A percentile compares a stretch with the other conserved stretches of the same genome.
phyloP scores from a whole-genome alignment of 805 yeast genomes.

The Suhomyces sp. region DNA sequence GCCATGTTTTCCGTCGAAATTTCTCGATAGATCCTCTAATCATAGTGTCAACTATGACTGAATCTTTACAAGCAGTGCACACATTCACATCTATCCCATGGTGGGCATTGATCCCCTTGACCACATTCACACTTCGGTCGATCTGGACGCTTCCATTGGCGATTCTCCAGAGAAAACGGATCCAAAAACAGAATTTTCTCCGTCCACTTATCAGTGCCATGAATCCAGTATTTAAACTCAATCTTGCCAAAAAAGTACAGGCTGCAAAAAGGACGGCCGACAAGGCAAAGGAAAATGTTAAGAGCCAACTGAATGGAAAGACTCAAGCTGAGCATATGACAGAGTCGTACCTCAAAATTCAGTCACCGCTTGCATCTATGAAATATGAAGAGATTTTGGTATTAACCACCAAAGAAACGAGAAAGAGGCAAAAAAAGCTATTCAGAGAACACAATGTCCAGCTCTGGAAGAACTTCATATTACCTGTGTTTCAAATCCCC shows the following conservation, averaged over 20 bases:
- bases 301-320: slow-evolving; percentile 11
- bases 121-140: slow-evolving; percentile 66
- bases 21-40: slow-evolving; percentile 33
- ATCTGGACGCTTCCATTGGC: slow-evolving; percentile 77
- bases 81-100: slow-evolving; percentile 68
- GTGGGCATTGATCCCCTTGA: slow-evolving; percentile 75
- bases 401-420: slow-evolving; percentile 72
- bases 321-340: slow-evolving; percentile 7
- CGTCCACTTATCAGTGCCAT: slow-evolving; percentile 73
- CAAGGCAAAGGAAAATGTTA: slow-evolving; percentile 14
- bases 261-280: slow-evolving; percentile 26
- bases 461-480: slow-evolving; percentile 71
- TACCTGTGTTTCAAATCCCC: slow-evolving; percentile 85
- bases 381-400: slow-evolving; percentile 77
- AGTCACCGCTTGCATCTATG: slow-evolving; percentile 42
- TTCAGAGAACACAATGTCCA: slow-evolving; percentile 69
- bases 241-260: slow-evolving; percentile 50
- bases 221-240: slow-evolving; percentile 67
- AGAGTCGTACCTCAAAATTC: slow-evolving; percentile 13
- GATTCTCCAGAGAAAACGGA: slow-evolving; percentile 63
- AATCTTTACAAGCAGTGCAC: slow-evolving; percentile 49
- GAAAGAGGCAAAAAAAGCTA: slow-evolving; percentile 70
- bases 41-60: slow-evolving; percentile 33
- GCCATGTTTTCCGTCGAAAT: too few species aligned
- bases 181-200: slow-evolving; percentile 67